Conservation (phyloP, 2,329 filamentous ascomycete species). For the Apiospora kogelbergensis region DNA sequence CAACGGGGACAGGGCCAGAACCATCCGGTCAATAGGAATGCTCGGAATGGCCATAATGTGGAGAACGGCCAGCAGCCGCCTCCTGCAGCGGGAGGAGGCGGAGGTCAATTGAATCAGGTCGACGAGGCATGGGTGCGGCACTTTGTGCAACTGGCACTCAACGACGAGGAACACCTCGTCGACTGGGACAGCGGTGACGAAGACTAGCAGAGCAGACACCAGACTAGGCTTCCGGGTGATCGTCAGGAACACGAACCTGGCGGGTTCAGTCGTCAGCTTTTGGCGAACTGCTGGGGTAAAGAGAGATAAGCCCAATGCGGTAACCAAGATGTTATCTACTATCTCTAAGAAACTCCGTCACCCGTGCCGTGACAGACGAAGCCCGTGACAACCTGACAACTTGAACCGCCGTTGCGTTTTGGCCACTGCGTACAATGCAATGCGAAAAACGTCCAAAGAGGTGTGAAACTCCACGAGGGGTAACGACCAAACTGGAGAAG, state of each 20-base stretch:
- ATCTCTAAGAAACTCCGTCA: not conserved
- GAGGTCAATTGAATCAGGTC: conserved; percentile 41
- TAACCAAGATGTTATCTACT: conserved; percentile 7
- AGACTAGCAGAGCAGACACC: not conserved
- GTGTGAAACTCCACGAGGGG: conserved; percentile 1
- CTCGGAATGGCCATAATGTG: conserved; percentile 22
- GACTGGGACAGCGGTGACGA: conserved; percentile 43
- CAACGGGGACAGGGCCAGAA: conserved; percentile 28
- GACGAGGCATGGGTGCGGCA: conserved; percentile 52
- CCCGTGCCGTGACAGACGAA: not conserved
- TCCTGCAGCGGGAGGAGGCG: conserved; percentile 10
- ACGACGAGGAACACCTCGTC: conserved; percentile 50
- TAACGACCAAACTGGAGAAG: conserved; percentile 6
- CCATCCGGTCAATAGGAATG: conserved; percentile 21
- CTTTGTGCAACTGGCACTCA: conserved; percentile 54
- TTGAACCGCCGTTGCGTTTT: not conserved
- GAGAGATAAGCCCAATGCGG: not conserved
- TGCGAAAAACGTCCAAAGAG: not conserved
- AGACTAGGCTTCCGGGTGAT: not conserved
- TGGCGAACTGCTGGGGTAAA: not conserved
- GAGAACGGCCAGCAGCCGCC: conserved; percentile 19
- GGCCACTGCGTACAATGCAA: conserved; percentile 4
- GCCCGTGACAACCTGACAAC: conserved; percentile 6
- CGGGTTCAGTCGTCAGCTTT: not conserved
- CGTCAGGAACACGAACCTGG: conserved; percentile 3